A percentile compares a stretch with the other conserved stretches of the same genome.
These are phyloP conservation scores for Brassica nigra DNA, from an alignment of 345 rosid species.

Conservation along the genomic window DNA sequence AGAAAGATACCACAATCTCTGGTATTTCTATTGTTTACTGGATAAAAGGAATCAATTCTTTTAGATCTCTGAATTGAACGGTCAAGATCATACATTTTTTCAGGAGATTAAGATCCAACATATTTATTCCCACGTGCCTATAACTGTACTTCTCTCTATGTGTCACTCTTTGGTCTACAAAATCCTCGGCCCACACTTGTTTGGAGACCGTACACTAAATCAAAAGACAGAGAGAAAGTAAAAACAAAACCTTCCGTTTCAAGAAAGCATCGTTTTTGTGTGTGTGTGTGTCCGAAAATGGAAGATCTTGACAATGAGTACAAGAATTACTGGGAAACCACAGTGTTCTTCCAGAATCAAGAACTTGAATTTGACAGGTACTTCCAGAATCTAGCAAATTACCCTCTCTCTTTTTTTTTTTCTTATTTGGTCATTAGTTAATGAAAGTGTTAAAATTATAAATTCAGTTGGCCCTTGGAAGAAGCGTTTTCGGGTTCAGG, in stretches of 20 bases:
- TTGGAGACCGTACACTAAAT: constrained; percentile 29
- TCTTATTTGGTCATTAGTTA: neutral
- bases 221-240: neutral
- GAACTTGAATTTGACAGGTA: constrained; percentile 54
- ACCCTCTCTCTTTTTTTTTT: neutral
- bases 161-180: constrained; percentile 33
- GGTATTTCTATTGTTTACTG: neutral
- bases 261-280: constrained; percentile 31
- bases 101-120: constrained; percentile 29
- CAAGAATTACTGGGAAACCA: constrained; percentile 71
- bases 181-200: constrained; percentile 25
- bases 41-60: neutral
- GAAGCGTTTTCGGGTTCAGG: constrained; percentile 58
- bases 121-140: constrained; percentile 31
- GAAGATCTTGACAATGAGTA: constrained; percentile 47
- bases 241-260: constrained; percentile 30
- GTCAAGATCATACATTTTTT: constrained; percentile 21
- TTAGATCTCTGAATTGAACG: constrained; percentile 26
- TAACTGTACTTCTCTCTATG: neutral
- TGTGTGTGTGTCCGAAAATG: constrained; percentile 29
- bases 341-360: constrained; percentile 62
- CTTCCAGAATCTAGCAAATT: neutral
- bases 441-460: neutral
- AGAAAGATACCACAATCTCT: neutral
- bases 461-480: constrained; percentile 52